Evolutionary conservation across 169 alveolate species (phyloP).

Genomic region (Babesia sp.): DNA sequence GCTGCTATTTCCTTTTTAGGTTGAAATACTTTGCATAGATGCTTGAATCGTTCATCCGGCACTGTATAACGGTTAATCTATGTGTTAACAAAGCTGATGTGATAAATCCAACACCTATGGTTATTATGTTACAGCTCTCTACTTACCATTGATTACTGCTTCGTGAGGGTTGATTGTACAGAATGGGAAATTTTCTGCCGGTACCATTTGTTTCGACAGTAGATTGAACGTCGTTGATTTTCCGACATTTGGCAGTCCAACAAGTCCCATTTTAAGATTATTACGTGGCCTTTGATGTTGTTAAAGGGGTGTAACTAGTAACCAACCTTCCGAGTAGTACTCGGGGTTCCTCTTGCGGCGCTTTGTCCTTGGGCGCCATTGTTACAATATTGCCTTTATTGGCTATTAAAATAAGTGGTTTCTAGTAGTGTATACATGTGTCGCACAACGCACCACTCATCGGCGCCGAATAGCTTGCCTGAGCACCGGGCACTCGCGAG

Average conservation of each 20-base stretch:
- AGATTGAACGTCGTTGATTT: constrained; percentile 96
- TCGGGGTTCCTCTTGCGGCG: constrained; percentile 45
- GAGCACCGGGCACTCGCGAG: no score
- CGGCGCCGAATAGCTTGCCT: no score
- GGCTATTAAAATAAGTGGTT: no score
- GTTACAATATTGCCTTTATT: no score
- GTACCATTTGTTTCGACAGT: constrained; percentile 90
- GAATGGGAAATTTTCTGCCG: constrained; percentile 98
- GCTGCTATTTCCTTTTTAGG: constrained; percentile 97
- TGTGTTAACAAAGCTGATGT: no score
- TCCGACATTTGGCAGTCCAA: constrained; percentile 98
- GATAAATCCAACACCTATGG: background rate
- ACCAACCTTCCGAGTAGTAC: constrained; percentile 64
- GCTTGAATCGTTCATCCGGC: constrained; percentile 93
- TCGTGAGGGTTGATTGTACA: constrained; percentile 93
- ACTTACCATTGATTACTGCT: constrained; percentile 89
- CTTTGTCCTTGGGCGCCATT: constrained; percentile 68
- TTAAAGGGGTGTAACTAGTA: background rate
- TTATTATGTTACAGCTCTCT: background rate
- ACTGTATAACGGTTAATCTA: constrained; percentile 64
- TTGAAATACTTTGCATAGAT: constrained; percentile 88
- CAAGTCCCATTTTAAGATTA: constrained; percentile 96
- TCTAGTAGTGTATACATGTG: no score
- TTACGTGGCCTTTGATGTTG: constrained; percentile 80
- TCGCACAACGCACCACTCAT: no score